Percentiles rank a stretch among this genome's conserved stretches.
Conservation (phyloP, 2,329 filamentous ascomycete genomes). For the Penicillium sumatraense region DNA sequence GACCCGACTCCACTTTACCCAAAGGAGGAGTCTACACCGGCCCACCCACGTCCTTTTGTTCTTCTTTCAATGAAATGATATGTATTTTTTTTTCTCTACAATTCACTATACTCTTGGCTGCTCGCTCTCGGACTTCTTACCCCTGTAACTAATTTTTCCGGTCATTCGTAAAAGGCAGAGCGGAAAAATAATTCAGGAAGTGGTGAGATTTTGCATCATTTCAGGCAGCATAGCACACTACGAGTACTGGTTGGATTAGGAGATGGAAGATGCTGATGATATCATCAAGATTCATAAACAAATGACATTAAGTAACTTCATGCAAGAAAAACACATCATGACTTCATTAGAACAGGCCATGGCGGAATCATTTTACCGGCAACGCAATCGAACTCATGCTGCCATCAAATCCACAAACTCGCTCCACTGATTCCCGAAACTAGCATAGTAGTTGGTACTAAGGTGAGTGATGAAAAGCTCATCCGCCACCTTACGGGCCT, state of each 20-base stretch:
- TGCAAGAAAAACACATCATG: background rate
- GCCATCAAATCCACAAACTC: conserved; percentile 44
- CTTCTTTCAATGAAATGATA: too few species aligned
- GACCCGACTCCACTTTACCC: background rate
- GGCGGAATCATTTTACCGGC: background rate
- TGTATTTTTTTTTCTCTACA: background rate
- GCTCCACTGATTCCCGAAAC: conserved; percentile 43
- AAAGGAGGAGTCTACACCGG: background rate
- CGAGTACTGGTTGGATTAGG: too few species aligned
- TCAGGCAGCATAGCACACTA: background rate
- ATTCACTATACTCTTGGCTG: background rate
- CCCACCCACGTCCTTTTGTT: conserved; percentile 1
- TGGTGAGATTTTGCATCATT: background rate
- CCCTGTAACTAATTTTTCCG: background rate
- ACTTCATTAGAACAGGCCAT: conserved; percentile 2
- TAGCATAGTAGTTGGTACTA: conserved; percentile 44
- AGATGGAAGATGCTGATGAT: background rate
- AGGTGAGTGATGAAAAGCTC: conserved; percentile 48
- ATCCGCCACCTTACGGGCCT: conserved; percentile 41
- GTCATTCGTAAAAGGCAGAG: background rate
- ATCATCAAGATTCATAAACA: background rate
- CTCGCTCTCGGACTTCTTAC: background rate
- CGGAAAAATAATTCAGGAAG: background rate
- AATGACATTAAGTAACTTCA: too few species aligned
- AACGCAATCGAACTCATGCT: conserved; percentile 10